Evolutionary conservation across 108 stramenopile species (phyloP), one percentile per base, ranked within the genome.

Genomic region (Aurantiochytrium sp.): DNA sequence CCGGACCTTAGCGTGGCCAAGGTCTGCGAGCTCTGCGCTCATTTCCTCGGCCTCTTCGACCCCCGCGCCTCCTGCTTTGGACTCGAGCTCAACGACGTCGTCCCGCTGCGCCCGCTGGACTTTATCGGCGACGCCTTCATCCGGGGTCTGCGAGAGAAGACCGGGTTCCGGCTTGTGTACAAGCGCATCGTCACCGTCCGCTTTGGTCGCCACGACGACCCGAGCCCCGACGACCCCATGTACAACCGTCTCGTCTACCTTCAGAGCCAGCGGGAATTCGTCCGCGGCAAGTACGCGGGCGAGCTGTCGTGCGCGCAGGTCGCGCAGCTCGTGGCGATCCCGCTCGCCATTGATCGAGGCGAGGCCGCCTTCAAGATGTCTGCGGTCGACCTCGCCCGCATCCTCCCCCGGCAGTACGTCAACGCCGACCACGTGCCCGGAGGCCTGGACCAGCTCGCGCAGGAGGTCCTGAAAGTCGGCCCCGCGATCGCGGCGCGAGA

Each of bases 1-100:
- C 93, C 93, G 10, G 93, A 94, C 85, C 91, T 94, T 34, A 90
- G 92, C 87, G 93, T 93, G 55, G 92, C 59, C 34, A 94, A 94
- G 87, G 93, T 94, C 48, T 27, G 85, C 45, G 93, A 93, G 89
- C 92, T 94, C 55, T 94, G 93, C 54, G 88, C 90, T 27, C 92
- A 92, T 55, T 94, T 93, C 55, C 87, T 93, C 27, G 92, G 90
- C 15, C 91, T 94, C 24, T 48, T 69, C 52, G 93, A 93, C 39
- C 42, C 86, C 22, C 55, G 92, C 30, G 68, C 68, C 45, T 87
- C 90, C 73, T 90, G 55, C 55, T 86, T 94, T 68, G 93, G 93
- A 8, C 89, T 94, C 41, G 92, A 92, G 87, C 91, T 94, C 0
- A 89, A 94, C 68, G 93, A 92, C 12, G 90, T 91, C 24, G 30